Percentiles rank a stretch among this genome's conserved stretches.
These are phyloP conservation scores for Trebouxia sp. DNA, from an alignment of 139 green algal genomes.

Conservation along the genomic window DNA sequence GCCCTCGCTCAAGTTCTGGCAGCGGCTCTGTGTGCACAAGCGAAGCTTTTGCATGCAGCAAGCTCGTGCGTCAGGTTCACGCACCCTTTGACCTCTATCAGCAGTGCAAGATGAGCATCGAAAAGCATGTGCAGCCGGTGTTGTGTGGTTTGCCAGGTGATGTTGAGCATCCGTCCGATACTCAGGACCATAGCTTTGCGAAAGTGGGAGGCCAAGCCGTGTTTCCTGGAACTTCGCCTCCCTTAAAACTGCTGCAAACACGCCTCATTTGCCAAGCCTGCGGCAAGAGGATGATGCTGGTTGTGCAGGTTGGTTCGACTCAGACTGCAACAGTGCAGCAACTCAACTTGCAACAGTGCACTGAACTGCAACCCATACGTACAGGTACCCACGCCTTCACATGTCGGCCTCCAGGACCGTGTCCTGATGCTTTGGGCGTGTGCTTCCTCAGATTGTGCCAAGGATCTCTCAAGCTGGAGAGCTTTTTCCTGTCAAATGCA, in stretches of 20 bases:
- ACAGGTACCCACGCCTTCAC: background rate
- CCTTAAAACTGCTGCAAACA: background rate
- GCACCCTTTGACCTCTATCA: no score
- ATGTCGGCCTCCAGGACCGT: background rate
- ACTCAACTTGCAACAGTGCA: background rate
- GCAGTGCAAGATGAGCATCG: no score
- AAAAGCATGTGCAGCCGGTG: background rate
- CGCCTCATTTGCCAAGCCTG: background rate
- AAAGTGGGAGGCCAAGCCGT: slow-evolving; percentile 6
- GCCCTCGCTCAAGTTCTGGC: background rate
- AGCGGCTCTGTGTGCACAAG: no score
- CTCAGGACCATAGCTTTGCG: background rate
- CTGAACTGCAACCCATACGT: background rate
- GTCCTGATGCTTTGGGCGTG: background rate
- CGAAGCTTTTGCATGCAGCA: no score
- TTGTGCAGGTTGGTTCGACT: background rate
- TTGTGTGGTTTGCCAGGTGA: slow-evolving; percentile 11
- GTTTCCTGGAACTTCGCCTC: background rate
- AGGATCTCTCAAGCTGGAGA: background rate
- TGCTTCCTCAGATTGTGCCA: background rate
- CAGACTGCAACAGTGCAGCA: no score
- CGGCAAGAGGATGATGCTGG: background rate
- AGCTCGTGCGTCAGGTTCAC: no score
- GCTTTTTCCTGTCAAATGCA: slow-evolving; percentile 9
- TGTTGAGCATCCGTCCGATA: background rate